Base-by-base conservation (phyloP, 2,329 filamentous ascomycete species). In the Venturia oleaginea region DNA sequence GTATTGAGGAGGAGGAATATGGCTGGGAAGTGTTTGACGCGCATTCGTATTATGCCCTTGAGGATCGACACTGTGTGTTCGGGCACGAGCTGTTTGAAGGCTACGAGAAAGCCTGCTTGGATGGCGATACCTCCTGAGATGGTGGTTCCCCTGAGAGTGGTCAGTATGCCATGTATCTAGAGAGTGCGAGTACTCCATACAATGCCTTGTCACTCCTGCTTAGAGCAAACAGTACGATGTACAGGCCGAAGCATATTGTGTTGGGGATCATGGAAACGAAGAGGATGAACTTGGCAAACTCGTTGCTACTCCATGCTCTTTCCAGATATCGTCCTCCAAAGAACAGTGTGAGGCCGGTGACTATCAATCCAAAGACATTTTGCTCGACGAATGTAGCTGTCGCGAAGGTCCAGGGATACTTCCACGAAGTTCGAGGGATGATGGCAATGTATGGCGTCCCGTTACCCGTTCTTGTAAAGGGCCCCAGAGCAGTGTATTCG, bases 31-130 rank as follows among this genome's bases (percentile, higher is more conserved):
- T 88, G 86, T 74, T 88, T 87, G 64, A 99, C 92, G 69, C 93
- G 90, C 75, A 97, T 86, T 66, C 94, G 96, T 66, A 97, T 75
- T 67, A 96, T 79, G 68, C 92, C 92, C 68, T 89, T 89, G 79
- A 96, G 93, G 65, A 99, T 85, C 4, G 93, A 94, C 63, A 97
- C 93, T 13, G 94, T 99, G 76, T 99, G 94, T 67, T 96, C 92
- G 27, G 94, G 94, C 42, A 97, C 89, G 61, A 99, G 90, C 77
- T 99, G 94, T 78, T 96, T 97, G 78, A 97, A 96, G 64, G 93
- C 91, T 71, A 97, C 91, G 67, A 99, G 89, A 79, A 97, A 97
- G 67, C 90, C 88, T 59, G 94, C 92, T 76, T 97, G 93, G 65
- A 97, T 81, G 19, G 92, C 87, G 68, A 96, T 88, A 64, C 92